Evolutionary conservation across 768 basidiomycete species (phyloP), one percentile per base, ranked within the genome.

Genomic region (Dioszegia hungarica): DNA sequence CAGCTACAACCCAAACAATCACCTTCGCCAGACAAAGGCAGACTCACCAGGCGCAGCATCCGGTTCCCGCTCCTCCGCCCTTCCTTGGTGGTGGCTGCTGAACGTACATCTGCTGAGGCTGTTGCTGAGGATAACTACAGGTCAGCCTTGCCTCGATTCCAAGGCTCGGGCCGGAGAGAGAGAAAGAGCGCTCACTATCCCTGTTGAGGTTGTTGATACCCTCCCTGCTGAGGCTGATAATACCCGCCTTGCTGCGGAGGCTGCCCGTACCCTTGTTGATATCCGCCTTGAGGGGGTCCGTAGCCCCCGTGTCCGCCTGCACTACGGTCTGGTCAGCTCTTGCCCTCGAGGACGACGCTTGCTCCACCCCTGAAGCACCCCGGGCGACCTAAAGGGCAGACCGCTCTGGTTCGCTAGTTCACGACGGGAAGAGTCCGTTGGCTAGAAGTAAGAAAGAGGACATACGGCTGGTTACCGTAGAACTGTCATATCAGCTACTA

Each of bases 81-180:
- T 80, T 78, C 33, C 79, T 78, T 62, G 83, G 83, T 58, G 82
- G 57, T 73, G 74, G 79, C 50, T 72, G 79, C 50, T 72, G 66
- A 39, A 89, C 86, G 69, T 88, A 87, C 50, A 90, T 84, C 0
- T 86, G 84, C 73, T 90, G 88, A 17, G 89, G 88, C 62, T 84
- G 84, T 17, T 84, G 85, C 61, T 86, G 83, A 15, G 83, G 82
- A 51, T 82, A 80, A 62, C 68, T 70, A 45, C 29, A 12, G 29
- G 24, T n/a, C n/a, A n/a, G n/a, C n/a, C n/a, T n/a, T n/a, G n/a
- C n/a, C n/a, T n/a, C n/a, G n/a, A n/a, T n/a, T n/a, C n/a, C n/a
- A n/a, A n/a, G n/a, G n/a, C n/a, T n/a, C n/a, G n/a, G n/a, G n/a
- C n/a, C n/a, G n/a, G n/a, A n/a, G n/a, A n/a, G n/a, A n/a, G n/a